Evolutionary conservation across 2,329 filamentous ascomycete species (phyloP).

Genomic region (Cercospora beticola): DNA sequence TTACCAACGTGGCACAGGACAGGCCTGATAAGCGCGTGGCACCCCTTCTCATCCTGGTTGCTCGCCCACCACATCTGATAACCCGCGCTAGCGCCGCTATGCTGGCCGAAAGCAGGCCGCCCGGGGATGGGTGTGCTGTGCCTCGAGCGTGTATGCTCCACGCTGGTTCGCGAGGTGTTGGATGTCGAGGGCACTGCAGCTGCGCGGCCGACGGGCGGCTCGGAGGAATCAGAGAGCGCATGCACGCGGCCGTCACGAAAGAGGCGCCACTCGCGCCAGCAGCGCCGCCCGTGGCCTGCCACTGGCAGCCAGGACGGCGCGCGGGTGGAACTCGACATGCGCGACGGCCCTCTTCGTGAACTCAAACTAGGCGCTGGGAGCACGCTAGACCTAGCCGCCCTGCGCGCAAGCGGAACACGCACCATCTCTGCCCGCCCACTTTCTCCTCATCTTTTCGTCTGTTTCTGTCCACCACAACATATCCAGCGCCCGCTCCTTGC

Average conservation of each 20-base stretch:
- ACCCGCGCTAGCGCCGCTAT: conserved; percentile 12
- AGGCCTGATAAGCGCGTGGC: conserved; percentile 9
- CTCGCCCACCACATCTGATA: conserved; percentile 1
- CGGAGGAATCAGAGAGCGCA: conserved; percentile 1
- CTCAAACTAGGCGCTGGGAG: conserved; percentile 16
- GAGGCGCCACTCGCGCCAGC: conserved; percentile 15
- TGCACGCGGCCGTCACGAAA: conserved; percentile 19
- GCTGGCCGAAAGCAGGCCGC: background rate
- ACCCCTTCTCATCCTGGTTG: conserved; percentile 4
- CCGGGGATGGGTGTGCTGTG: background rate
- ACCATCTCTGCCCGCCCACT: conserved; percentile 23
- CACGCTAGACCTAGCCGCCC: conserved; percentile 15
- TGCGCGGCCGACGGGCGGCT: background rate
- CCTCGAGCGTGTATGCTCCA: background rate
- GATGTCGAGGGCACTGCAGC: background rate
- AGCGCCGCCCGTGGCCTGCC: conserved; percentile 8
- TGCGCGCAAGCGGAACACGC: conserved; percentile 21
- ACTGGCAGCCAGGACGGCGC: conserved; percentile 3
- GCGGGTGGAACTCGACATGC: conserved; percentile 7
- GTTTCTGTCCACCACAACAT: conserved; percentile 16
- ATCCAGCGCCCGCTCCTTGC: conserved; percentile 16
- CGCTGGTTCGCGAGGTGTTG: conserved; percentile 15
- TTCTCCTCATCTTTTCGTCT: conserved; percentile 20
- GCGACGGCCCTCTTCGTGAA: conserved; percentile 14
- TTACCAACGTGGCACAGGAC: background rate